Conservation (phyloP, 768 basidiomycete species). For the Mycena floridula region DNA sequence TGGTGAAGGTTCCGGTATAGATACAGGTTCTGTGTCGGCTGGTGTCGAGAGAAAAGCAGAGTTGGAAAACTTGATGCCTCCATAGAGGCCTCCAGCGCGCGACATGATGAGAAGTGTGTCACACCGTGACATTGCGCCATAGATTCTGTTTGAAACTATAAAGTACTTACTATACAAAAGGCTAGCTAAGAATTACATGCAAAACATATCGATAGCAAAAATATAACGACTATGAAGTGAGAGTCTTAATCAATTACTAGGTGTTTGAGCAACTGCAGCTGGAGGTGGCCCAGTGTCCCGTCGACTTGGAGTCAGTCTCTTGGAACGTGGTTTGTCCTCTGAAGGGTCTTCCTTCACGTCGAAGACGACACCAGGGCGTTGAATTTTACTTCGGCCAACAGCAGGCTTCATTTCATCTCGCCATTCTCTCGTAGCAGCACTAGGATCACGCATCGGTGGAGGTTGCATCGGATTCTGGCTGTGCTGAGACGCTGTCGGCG, state of each 20-base stretch:
- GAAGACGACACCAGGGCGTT: conserved; percentile 62
- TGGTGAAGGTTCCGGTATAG: not conserved
- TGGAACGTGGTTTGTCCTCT: conserved; percentile 29
- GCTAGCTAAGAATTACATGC: too few relatives aligned
- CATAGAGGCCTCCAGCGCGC: conserved; percentile 79
- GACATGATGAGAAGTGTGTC: conserved; percentile 69
- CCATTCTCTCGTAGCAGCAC: conserved; percentile 65
- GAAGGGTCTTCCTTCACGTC: conserved; percentile 50
- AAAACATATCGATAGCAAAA: too few relatives aligned
- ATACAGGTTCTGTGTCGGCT: conserved; percentile 13
- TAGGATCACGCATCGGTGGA: conserved; percentile 60
- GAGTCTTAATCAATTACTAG: too few relatives aligned
- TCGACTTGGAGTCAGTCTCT: too few relatives aligned
- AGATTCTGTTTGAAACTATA: too few relatives aligned
- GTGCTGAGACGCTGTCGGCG: conserved; percentile 65
- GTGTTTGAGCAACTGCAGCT: too few relatives aligned
- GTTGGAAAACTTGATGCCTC: conserved; percentile 79
- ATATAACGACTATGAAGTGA: too few relatives aligned
- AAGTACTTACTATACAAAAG: too few relatives aligned
- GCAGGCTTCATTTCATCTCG: conserved; percentile 53
- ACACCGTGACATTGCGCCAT: too few relatives aligned
- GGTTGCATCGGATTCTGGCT: conserved; percentile 47
- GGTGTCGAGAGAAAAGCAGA: conserved; percentile 28
- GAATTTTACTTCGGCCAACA: conserved; percentile 31
- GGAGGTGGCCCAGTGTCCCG: too few relatives aligned